Evolutionary conservation across 2,329 filamentous ascomycete species (phyloP).

Genomic region (Thielaviopsis euricoi): DNA sequence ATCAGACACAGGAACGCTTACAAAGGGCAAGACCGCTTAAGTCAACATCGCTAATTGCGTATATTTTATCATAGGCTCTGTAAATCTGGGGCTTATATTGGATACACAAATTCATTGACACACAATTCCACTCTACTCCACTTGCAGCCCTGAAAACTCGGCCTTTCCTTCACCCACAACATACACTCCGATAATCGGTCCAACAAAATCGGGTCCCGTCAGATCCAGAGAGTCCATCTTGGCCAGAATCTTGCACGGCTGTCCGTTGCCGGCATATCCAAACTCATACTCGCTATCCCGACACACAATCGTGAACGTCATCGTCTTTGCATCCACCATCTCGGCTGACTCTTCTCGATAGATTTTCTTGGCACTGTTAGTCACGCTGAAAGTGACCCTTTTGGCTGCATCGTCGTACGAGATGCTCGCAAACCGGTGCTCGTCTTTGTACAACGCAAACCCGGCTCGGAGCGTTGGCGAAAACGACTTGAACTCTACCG

Average conservation of each 20-base stretch:
- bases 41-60: background rate
- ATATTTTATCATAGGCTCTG: background rate
- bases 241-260: background rate
- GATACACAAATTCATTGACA: background rate
- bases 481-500: background rate
- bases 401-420: constrained; percentile 5
- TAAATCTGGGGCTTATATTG: background rate
- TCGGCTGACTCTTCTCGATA: background rate
- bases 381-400: constrained; percentile 10
- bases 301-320: background rate
- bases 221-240: constrained; percentile 17
- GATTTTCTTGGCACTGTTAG: constrained; percentile 13
- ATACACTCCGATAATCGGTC: constrained; percentile 19
- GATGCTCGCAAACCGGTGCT: constrained; percentile 13
- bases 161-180: constrained; percentile 12
- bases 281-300: background rate
- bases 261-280: background rate
- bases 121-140: background rate
- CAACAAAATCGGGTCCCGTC: constrained; percentile 20
- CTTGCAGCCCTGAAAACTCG: background rate
- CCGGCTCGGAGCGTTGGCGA: constrained; percentile 11
- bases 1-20: no score
- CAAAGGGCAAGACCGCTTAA: no score
- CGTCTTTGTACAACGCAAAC: constrained; percentile 15
- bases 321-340: background rate